Base-by-base conservation (phyloP, 108 stramenopile species). In the Chaetoceros muelleri region DNA sequence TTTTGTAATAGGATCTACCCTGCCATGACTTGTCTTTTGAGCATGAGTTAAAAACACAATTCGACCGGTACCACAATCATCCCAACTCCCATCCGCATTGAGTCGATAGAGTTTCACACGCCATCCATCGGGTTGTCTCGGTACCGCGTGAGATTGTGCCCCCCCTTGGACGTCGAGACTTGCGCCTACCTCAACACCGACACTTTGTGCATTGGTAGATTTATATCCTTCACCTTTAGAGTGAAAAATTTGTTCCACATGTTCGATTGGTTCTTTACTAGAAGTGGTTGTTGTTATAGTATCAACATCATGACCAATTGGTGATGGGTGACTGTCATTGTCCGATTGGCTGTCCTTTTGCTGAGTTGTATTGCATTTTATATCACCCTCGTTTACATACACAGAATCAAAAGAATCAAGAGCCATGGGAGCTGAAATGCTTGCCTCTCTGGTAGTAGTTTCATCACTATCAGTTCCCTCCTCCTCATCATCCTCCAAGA, bases 21-120 rank as follows among this genome's bases (percentile, higher is more conserved):
- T 16, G 8, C 22, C 3, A 28, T 24, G 23, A 34, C 55, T 57
- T 34, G 19, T 22, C 19, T 34, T 57, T 21, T 28, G 24, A 27
- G 24, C 2, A 48, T 16, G 23, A 8, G 18, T 29, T 52, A 81
- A 72, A 55, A 84, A 92, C 17, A 74, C 65, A 47, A 92, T 84
- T 24, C 90, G 64, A 21, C 90, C 90, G 3, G 90, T 92, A 3
- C 90, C 90, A 57, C 90, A 92, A 62, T 92, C 90, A 64, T 92
- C 86, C 90, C 90, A 92, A 2, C 79, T 81, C 40, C 90, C 90
- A 64, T 92, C 86, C 7, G 74, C 47, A 69, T 86, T 86, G 46
- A 92, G 72, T 20, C 90, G 71, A 63, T 92, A 92, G 5, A 92
- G 67, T 68, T 92, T 92, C 49, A 92, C 90, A 28, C 90, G 64